Percentiles rank a stretch among this genome's conserved stretches.
Evolutionary conservation across 306 rosid genomes (phyloP).

Genomic region (Pyrus betulifolia): DNA sequence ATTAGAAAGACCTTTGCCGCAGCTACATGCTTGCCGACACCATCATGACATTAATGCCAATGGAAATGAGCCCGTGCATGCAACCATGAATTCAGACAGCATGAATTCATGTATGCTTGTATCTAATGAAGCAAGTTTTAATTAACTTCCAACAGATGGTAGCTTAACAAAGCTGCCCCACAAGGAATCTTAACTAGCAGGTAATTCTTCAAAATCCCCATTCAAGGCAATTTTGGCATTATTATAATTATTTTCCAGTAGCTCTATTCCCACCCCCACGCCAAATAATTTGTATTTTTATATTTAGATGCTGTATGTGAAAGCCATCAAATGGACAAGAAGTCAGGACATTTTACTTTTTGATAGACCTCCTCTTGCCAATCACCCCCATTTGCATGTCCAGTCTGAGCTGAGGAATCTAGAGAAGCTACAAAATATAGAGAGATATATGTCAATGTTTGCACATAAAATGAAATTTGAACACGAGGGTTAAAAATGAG

Average conservation of each 20-base stretch:
- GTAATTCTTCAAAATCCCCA: not conserved
- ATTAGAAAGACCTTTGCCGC: not conserved
- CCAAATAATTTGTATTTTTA: not conserved
- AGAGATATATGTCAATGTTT: not conserved
- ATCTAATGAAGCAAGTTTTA: not conserved
- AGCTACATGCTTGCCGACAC: not conserved
- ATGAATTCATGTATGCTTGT: not conserved
- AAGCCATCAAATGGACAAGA: not conserved
- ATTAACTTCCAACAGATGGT: not conserved
- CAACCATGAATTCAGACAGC: not conserved
- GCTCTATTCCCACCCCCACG: not conserved
- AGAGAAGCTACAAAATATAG: constrained; percentile 43
- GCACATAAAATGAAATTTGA: not conserved
- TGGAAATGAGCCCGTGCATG: not conserved
- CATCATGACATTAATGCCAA: not conserved
- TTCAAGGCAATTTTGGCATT: not conserved
- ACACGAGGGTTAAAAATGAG: not conserved
- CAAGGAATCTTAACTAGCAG: not conserved
- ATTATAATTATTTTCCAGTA: not conserved
- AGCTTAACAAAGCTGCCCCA: too few species aligned
- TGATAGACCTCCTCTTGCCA: constrained; percentile 71
- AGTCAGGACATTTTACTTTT: constrained; percentile 34
- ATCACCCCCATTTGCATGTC: constrained; percentile 51
- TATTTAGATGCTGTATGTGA: not conserved
- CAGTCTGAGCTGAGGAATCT: constrained; percentile 55